Conservation (phyloP, 805 yeast species). For the Candida nitratophila region DNA sequence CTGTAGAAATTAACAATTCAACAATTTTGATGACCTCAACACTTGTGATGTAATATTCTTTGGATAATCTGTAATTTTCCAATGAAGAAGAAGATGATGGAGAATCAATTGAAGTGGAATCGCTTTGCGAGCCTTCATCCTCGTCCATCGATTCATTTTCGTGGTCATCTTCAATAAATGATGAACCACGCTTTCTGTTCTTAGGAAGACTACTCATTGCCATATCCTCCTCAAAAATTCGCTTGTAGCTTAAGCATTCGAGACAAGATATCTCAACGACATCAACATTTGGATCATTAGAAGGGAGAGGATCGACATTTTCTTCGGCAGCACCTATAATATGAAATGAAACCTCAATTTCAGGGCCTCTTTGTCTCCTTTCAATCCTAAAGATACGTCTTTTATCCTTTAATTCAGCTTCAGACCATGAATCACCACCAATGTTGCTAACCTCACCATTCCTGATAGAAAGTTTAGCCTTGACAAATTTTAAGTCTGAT, state of each 20-base stretch:
- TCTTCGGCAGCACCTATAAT: conserved; percentile 46
- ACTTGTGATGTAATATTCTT: conserved; percentile 49
- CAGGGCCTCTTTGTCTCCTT: conserved; percentile 41
- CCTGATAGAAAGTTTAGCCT: conserved; percentile 40
- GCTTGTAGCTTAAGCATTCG: conserved; percentile 30
- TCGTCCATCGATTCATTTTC: not conserved
- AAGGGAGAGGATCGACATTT: conserved; percentile 32
- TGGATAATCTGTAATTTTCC: conserved; percentile 4
- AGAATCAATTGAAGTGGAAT: not conserved
- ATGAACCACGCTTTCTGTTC: conserved; percentile 2
- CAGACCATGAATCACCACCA: conserved; percentile 46
- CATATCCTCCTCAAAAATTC: conserved; percentile 8
- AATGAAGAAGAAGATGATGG: not conserved
- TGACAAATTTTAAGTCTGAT: conserved; percentile 27
- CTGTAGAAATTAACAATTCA: conserved; percentile 50
- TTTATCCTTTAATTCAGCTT: conserved; percentile 37
- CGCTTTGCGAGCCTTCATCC: not conserved
- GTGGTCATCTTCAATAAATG: conserved; percentile 16
- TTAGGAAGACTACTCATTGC: conserved; percentile 3
- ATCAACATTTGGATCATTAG: conserved; percentile 34
- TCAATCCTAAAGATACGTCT: conserved; percentile 55
- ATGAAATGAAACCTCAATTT: conserved; percentile 40
- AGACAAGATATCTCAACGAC: conserved; percentile 56
- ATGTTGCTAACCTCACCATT: conserved; percentile 41
- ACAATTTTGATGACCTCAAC: conserved; percentile 64